Conservation (phyloP, 129 eudicot genomes). For the Centrapalus pauciflorus region DNA sequence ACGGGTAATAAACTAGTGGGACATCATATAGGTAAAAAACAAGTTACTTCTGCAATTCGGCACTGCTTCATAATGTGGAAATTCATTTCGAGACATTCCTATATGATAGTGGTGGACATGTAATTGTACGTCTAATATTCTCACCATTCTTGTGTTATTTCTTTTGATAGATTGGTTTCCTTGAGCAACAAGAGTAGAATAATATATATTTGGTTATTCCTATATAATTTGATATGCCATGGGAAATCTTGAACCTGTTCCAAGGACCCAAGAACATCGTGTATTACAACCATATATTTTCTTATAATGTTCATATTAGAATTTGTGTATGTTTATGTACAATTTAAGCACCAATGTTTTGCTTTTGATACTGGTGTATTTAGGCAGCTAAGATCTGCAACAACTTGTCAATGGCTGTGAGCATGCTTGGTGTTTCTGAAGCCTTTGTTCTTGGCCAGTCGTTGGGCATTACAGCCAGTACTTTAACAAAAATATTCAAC, state of each 20-base stretch:
- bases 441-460: conserved; percentile 88
- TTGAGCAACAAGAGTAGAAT: neutral
- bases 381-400: conserved; percentile 96
- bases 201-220: neutral
- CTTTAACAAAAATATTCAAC: conserved; percentile 75
- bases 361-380: conserved; percentile 1
- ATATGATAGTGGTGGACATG: no score
- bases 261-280: neutral
- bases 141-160: no score
- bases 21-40: neutral
- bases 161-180: neutral
- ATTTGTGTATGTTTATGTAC: neutral
- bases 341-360: neutral
- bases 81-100: neutral
- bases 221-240: neutral
- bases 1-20: no score
- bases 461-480: conserved; percentile 60
- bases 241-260: neutral
- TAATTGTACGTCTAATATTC: no score
- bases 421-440: conserved; percentile 91
- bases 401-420: conserved; percentile 90
- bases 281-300: neutral
- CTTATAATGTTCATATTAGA: neutral
- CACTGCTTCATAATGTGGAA: neutral
- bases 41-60: neutral